Conservation (phyloP, 2,329 filamentous ascomycete genomes). For the Alternaria atra region DNA sequence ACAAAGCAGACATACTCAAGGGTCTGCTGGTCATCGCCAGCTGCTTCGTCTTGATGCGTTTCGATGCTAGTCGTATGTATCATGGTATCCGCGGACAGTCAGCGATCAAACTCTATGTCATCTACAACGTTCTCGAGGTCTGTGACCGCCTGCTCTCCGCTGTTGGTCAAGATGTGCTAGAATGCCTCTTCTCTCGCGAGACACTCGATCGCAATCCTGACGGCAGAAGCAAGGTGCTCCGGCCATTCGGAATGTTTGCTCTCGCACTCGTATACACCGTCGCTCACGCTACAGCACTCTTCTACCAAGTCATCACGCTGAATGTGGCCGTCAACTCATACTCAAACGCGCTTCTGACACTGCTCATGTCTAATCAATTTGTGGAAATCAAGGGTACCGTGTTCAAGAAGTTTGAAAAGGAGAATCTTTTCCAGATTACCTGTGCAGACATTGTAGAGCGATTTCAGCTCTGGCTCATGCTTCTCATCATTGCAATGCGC, state of each 20-base stretch:
- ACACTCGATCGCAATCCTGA: slow-evolving; percentile 87
- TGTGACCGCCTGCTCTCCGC: slow-evolving; percentile 89
- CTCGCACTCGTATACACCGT: slow-evolving; percentile 89
- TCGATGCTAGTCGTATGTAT: slow-evolving; percentile 97
- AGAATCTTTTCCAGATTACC: slow-evolving; percentile 94
- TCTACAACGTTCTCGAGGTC: slow-evolving; percentile 96
- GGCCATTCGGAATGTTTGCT: slow-evolving; percentile 90
- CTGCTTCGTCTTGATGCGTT: slow-evolving; percentile 83
- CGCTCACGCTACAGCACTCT: slow-evolving; percentile 84
- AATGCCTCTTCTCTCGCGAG: slow-evolving; percentile 93
- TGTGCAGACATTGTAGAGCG: slow-evolving; percentile 97
- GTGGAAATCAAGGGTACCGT: slow-evolving; percentile 99
- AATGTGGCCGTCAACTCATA: slow-evolving; percentile 99
- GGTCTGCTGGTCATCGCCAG: slow-evolving; percentile 87
- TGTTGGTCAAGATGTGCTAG: slow-evolving; percentile 92
- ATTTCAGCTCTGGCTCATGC: slow-evolving; percentile 97
- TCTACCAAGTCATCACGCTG: slow-evolving; percentile 96
- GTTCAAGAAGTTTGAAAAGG: slow-evolving; percentile 98
- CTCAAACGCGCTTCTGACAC: slow-evolving; percentile 90
- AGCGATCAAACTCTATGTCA: slow-evolving; percentile 97
- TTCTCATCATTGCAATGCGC: slow-evolving; percentile 92
- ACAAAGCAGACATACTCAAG: slow-evolving; percentile 95
- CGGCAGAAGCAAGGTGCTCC: slow-evolving; percentile 87
- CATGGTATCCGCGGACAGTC: slow-evolving; percentile 96
- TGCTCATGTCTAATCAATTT: slow-evolving; percentile 96